phyloP scores from a whole-genome alignment of 176 grass and related monocot genomes.

The Triticum timopheevii region DNA sequence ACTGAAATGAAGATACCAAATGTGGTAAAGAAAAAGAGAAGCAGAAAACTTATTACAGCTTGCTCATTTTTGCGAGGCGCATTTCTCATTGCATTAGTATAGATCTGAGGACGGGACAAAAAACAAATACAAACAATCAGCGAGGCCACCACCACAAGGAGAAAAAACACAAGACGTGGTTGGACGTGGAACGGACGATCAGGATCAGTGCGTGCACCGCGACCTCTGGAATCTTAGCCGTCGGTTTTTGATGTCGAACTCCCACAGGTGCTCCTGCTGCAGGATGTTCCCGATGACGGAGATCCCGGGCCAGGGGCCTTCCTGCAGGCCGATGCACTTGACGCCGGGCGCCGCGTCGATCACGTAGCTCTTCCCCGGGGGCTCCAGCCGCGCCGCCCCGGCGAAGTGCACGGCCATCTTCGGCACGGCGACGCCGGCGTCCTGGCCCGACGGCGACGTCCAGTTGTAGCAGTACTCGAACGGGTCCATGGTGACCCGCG shows the following conservation, averaged over 20 bases:
- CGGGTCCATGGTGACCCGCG: slow-evolving; percentile 58
- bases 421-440: slow-evolving; percentile 24
- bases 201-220: slow-evolving; percentile 52
- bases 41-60: slow-evolving; percentile 41
- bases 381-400: slow-evolving; percentile 51
- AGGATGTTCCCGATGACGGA: slow-evolving; percentile 85
- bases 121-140: slow-evolving; percentile 14
- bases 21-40: background rate
- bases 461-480: slow-evolving; percentile 99
- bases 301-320: slow-evolving; percentile 61
- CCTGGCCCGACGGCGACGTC: slow-evolving; percentile 43
- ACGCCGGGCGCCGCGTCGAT: slow-evolving; percentile 79
- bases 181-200: background rate
- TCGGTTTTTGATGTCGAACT: slow-evolving; percentile 76
- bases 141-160: slow-evolving; percentile 32
- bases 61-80: slow-evolving; percentile 39
- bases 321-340: slow-evolving; percentile 79
- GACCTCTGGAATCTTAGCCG: slow-evolving; percentile 66
- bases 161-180: slow-evolving; percentile 27
- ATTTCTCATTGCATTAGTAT: slow-evolving; percentile 50
- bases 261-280: slow-evolving; percentile 98
- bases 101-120: slow-evolving; percentile 28
- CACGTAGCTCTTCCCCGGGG: slow-evolving; percentile 93
- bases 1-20: background rate
- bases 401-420: slow-evolving; percentile 70